phyloP scores from a whole-genome alignment of 306 rosid species.

The Morella rubra region DNA sequence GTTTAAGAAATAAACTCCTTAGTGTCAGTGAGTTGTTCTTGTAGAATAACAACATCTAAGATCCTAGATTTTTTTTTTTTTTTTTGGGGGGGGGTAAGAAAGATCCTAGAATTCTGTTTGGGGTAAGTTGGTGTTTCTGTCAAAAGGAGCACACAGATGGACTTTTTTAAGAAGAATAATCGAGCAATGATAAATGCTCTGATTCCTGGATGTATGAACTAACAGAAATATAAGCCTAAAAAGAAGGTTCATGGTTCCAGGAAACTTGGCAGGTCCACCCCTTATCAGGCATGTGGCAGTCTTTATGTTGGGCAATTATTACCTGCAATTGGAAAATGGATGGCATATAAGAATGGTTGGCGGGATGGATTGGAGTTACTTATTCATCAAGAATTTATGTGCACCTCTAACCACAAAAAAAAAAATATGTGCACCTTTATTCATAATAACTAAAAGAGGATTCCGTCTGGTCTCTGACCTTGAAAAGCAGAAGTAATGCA shows the following conservation, averaged over 20 bases:
- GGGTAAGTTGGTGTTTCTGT: background rate
- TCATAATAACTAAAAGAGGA: no score
- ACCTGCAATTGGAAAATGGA: background rate
- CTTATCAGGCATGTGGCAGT: background rate
- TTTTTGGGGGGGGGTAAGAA: no score
- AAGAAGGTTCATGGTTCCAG: background rate
- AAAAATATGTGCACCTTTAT: no score
- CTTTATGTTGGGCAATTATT: background rate
- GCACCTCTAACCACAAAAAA: background rate
- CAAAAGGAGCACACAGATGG: background rate
- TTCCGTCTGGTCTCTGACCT: no score
- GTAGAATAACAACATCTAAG: no score
- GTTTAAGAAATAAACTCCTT: no score
- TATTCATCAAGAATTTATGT: background rate
- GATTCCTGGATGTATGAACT: background rate
- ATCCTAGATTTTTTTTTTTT: background rate
- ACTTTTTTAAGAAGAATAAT: background rate
- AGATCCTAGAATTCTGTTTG: background rate
- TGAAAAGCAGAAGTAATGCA: no score
- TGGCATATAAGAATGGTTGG: background rate
- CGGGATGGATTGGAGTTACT: background rate
- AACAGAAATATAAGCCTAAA: background rate
- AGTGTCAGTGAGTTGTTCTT: no score
- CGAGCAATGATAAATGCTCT: background rate
- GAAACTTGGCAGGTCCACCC: background rate